Evolutionary conservation across 371 early-diverging fungal genomes (phyloP).

Genomic region (Mucor indicus): DNA sequence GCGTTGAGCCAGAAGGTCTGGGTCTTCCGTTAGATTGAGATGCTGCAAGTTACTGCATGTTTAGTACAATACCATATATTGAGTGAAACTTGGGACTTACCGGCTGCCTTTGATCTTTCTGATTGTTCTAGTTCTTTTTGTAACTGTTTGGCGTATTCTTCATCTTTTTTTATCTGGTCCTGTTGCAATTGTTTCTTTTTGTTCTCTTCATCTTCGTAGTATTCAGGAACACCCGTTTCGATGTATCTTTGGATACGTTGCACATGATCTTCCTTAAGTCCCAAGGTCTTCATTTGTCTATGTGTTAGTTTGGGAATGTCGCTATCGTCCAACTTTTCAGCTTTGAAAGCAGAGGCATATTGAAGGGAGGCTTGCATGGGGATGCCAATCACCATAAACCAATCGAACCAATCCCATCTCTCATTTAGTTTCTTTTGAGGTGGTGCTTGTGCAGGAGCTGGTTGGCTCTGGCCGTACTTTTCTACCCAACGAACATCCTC

Average conservation of each 20-base stretch:
- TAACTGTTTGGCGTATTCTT: conserved; percentile 70
- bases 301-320: conserved; percentile 72
- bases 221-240: conserved; percentile 39
- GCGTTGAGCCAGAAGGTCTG: conserved; percentile 37
- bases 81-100: too few relatives aligned
- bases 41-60: too few relatives aligned
- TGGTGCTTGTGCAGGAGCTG: conserved; percentile 14
- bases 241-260: conserved; percentile 68
- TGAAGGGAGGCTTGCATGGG: conserved; percentile 69
- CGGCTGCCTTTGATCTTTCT: too few relatives aligned
- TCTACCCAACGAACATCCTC: conserved; percentile 69
- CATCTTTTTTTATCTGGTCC: conserved; percentile 49
- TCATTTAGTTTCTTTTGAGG: conserved; percentile 44
- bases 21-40: conserved; percentile 29
- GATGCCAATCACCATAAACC: conserved; percentile 76
- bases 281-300: conserved; percentile 72
- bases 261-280: conserved; percentile 82
- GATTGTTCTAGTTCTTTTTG: conserved; percentile 57
- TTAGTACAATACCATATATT: too few relatives aligned
- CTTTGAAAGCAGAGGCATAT: conserved; percentile 80
- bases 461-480: conserved; percentile 2
- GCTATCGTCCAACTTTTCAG: conserved; percentile 78
- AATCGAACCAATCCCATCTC: conserved; percentile 90
- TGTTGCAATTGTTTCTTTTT: conserved; percentile 20
- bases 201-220: conserved; percentile 35